Evolutionary conservation across 139 green algal species (phyloP), one percentile per base, ranked within the genome.

Genomic region (Pleodorina starrii): DNA sequence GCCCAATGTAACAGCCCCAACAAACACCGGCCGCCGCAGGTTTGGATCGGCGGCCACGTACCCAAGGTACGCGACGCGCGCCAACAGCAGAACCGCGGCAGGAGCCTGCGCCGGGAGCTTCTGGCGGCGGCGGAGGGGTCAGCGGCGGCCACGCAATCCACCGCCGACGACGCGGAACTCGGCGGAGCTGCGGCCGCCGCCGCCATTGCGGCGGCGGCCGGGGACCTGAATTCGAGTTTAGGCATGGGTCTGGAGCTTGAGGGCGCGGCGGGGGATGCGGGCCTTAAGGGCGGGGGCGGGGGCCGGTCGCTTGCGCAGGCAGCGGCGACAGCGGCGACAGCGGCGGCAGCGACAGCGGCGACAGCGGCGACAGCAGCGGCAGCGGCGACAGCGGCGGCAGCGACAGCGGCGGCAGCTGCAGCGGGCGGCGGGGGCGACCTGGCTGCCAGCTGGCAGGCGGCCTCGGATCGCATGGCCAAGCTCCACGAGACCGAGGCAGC

Each of bases 41-140:
- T 82, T 25, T 82, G 74, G 74, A 82, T 82, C 46, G 74, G 74
- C n/a, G 74, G 74, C 6, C 27, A 82, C 2, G 74, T 82, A 25
- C 74, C 74, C 10, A 82, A 82, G 43, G 46, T 82, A 9, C 27
- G 38, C 29, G 44, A 82, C 25, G 4, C 44, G n/a, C 42, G 40
- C n/a, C n/a, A n/a, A 17, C 72, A 80, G 40, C 27, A 35, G 40
- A 35, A 36, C 12, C 23, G 25, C 42, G 40, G 72, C 40, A 57
- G 38, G 36, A 25, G 5, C 1, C 36, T 77, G 5, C 69, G 69
- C 38, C 54, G 54, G 6, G 5, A 25, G 5, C 25, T 66, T 25
- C 54, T 66, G 5, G 54, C 54, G 54, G 25, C 54, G 7, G 54
- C 5, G 54, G 29, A 25, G 54, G 54, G 54, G 5, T 21, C 7